Evolutionary conservation across 805 yeast species (phyloP).

Genomic region (Candida caryicola): DNA sequence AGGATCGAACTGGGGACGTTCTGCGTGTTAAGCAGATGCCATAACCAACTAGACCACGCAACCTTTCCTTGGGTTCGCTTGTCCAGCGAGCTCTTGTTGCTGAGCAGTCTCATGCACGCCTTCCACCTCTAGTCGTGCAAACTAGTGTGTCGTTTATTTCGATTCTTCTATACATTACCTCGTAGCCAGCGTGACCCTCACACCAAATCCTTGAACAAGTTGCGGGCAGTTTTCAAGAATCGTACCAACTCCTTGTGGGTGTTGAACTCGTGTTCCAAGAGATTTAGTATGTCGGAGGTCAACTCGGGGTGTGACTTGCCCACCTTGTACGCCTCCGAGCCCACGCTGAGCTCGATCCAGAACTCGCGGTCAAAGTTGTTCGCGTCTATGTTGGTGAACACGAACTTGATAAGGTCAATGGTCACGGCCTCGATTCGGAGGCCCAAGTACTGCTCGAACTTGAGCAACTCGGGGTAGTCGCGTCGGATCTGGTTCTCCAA

Average conservation of each 20-base stretch:
- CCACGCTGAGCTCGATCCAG: slow-evolving; percentile 45
- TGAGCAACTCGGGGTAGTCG: slow-evolving; percentile 50
- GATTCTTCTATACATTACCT: too few species aligned
- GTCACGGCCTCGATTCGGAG: slow-evolving; percentile 50
- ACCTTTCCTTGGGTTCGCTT: slow-evolving; percentile 50
- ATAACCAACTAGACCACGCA: slow-evolving; percentile 99
- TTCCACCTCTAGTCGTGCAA: too few species aligned
- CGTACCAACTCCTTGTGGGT: slow-evolving; percentile 24
- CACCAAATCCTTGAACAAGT: slow-evolving; percentile 10
- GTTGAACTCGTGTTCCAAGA: slow-evolving; percentile 24
- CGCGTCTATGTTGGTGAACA: slow-evolving; percentile 48
- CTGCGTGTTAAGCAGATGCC: slow-evolving; percentile 99
- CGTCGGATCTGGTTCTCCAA: slow-evolving; percentile 43
- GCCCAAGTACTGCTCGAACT: slow-evolving; percentile 56
- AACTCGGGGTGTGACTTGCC: slow-evolving; percentile 39
- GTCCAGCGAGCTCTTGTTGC: too few species aligned
- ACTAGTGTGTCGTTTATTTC: too few species aligned
- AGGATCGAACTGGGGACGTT: slow-evolving; percentile 99
- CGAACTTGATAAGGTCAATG: slow-evolving; percentile 46
- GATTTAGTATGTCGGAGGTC: slow-evolving; percentile 12
- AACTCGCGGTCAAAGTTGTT: slow-evolving; percentile 41
- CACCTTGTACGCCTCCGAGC: slow-evolving; percentile 20
- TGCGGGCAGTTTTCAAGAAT: slow-evolving; percentile 15
- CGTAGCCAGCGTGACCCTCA: too few species aligned
- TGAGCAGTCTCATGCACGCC: too few species aligned